phyloP scores from a whole-genome alignment of 352 stramenopile species.

The Plasmopara viticola region DNA sequence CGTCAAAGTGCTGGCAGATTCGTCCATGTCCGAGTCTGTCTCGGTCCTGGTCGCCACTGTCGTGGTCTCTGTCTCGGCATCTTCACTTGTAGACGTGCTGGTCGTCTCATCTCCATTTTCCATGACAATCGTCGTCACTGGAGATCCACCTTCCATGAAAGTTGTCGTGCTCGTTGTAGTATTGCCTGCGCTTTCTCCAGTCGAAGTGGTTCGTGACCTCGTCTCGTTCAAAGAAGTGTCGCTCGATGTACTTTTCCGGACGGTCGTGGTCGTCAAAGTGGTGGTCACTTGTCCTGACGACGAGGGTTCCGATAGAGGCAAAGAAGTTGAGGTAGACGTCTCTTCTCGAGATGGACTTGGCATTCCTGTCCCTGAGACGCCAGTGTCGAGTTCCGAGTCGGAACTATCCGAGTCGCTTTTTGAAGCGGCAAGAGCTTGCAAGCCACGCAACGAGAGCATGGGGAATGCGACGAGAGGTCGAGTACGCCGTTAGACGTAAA shows the following conservation, averaged over 20 bases:
- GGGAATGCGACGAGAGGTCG: conserved; percentile 6
- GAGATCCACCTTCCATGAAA: conserved; percentile 4
- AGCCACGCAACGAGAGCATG: conserved; percentile 21
- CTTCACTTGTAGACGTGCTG: neutral
- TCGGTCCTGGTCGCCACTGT: conserved; percentile 17
- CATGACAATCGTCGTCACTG: conserved; percentile 5
- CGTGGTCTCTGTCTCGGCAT: conserved; percentile 12
- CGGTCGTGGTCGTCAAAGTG: conserved; percentile 17
- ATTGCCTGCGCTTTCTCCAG: conserved; percentile 4
- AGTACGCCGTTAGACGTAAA: conserved; percentile 40
- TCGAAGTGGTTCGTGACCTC: conserved; percentile 1
- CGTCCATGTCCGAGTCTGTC: conserved; percentile 12
- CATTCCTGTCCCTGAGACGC: no score
- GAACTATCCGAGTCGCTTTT: neutral
- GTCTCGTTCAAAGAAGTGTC: conserved; percentile 5
- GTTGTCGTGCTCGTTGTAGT: conserved; percentile 13
- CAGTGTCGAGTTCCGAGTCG: neutral
- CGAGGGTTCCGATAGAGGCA: conserved; percentile 5
- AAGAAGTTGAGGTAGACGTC: neutral
- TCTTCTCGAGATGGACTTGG: neutral
- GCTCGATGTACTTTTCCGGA: conserved; percentile 10
- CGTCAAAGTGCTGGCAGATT: conserved; percentile 13
- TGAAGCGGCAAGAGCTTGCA: conserved; percentile 13
- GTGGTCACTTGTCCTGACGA: conserved; percentile 14
- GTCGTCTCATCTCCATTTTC: conserved; percentile 17